Percentiles rank a stretch among this genome's conserved stretches.
These are phyloP conservation scores for Rhizopus delemar DNA, from an alignment of 371 early-diverging fungal species.

Conservation along the genomic window DNA sequence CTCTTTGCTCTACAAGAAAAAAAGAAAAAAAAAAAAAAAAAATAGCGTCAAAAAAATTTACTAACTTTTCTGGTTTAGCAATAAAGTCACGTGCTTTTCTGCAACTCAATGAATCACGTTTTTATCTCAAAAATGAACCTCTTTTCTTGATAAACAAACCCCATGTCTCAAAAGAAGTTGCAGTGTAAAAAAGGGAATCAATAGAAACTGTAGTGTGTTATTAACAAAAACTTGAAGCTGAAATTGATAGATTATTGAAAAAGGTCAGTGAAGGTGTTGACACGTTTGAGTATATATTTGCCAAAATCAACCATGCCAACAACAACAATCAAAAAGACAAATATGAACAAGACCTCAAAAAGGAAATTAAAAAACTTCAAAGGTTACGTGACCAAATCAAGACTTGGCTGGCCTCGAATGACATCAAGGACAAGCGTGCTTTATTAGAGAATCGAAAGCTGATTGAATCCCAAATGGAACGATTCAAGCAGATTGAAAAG, in stretches of 20 bases:
- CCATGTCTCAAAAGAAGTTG: slow-evolving; percentile 29
- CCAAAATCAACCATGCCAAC: slow-evolving; percentile 81
- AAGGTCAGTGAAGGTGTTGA: slow-evolving; percentile 95
- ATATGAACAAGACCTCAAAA: slow-evolving; percentile 93
- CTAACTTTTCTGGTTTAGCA: not conserved
- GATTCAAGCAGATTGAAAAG: slow-evolving; percentile 95
- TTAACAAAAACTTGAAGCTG: slow-evolving; percentile 12
- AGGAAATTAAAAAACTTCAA: slow-evolving; percentile 98
- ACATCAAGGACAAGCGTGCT: slow-evolving; percentile 94
- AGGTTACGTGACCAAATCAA: slow-evolving; percentile 95
- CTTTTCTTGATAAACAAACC: no score
- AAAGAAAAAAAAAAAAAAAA: slow-evolving; percentile 9
- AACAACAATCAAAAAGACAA: slow-evolving; percentile 93
- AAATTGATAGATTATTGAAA: slow-evolving; percentile 84
- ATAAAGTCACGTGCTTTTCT: slow-evolving; percentile 4
- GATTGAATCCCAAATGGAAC: slow-evolving; percentile 98
- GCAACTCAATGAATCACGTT: not conserved
- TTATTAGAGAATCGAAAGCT: slow-evolving; percentile 87
- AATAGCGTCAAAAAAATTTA: slow-evolving; percentile 9
- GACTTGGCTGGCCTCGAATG: slow-evolving; percentile 88
- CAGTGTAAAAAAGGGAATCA: slow-evolving; percentile 15
- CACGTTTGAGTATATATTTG: slow-evolving; percentile 87
- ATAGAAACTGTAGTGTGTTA: not conserved
- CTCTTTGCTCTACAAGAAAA: slow-evolving; percentile 3
- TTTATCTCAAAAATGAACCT: not conserved